Conservation (phyloP, 495 filamentous ascomycete species). For the Xylaria acuta region DNA sequence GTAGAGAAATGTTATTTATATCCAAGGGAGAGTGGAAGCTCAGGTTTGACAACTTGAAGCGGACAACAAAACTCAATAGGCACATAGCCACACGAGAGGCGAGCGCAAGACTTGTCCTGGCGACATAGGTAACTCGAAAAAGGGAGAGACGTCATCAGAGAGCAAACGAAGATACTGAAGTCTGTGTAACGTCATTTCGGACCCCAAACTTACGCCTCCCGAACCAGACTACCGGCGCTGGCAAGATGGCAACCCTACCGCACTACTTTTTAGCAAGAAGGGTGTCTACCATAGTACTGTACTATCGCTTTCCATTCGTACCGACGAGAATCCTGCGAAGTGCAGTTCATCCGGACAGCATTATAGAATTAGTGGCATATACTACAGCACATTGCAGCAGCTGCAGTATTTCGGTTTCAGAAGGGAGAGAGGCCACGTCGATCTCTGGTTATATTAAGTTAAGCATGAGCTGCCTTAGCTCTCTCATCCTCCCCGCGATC, state of each 20-base stretch:
- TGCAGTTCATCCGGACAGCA: neutral
- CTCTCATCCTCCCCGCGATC: neutral
- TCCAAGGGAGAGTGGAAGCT: neutral
- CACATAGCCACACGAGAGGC: neutral
- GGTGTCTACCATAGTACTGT: neutral
- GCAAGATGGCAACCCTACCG: neutral
- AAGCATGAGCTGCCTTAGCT: neutral
- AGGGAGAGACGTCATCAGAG: neutral
- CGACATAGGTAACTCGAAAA: neutral
- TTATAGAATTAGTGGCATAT: neutral
- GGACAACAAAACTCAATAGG: neutral
- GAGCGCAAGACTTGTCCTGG: neutral
- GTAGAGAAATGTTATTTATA: slow-evolving; percentile 8
- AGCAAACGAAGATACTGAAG: neutral
- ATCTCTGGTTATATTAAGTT: too few relatives aligned
- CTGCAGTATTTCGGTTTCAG: neutral
- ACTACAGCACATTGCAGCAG: neutral
- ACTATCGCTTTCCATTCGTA: neutral
- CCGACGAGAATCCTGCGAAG: neutral
- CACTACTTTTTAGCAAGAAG: neutral
- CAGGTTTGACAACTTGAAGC: neutral
- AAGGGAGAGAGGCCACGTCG: neutral
- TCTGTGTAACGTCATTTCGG: neutral
- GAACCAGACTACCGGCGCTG: slow-evolving; percentile 1
- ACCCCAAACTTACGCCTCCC: neutral